Conservation (phyloP, 2,329 filamentous ascomycete genomes). For the Akanthomyces muscarius region DNA sequence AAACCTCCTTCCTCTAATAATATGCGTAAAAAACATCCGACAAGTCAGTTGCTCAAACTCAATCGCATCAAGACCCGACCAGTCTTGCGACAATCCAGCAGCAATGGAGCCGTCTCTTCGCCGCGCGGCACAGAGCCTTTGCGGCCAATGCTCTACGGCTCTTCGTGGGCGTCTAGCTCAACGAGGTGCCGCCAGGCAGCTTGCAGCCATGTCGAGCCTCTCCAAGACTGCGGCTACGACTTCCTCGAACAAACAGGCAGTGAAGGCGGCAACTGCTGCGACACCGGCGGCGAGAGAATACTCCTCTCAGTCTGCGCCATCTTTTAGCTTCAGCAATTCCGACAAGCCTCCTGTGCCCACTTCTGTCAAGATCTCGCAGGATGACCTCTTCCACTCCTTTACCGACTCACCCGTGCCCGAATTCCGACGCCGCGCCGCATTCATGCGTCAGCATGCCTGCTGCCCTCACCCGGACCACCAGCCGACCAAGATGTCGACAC, state of each 20-base stretch:
- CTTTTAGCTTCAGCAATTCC: conserved; percentile 15
- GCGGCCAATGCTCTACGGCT: conserved; percentile 38
- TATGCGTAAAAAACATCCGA: conserved; percentile 12
- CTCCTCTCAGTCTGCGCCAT: conserved; percentile 15
- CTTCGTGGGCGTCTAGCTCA: conserved; percentile 26
- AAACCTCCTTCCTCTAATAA: conserved; percentile 2
- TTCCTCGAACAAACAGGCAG: background rate
- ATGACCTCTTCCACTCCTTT: conserved; percentile 92
- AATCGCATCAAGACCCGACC: conserved; percentile 18
- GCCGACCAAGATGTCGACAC: conserved; percentile 64
- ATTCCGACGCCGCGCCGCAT: conserved; percentile 82
- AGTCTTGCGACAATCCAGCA: background rate
- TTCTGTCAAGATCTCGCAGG: conserved; percentile 50
- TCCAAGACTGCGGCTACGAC: conserved; percentile 1
- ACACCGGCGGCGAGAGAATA: conserved; percentile 6
- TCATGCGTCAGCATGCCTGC: conserved; percentile 88
- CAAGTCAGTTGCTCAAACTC: conserved; percentile 9
- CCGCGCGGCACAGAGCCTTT: conserved; percentile 37
- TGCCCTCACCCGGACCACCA: conserved; percentile 89
- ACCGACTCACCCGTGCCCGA: conserved; percentile 82
- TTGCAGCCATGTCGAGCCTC: conserved; percentile 13
- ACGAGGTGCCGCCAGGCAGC: conserved; percentile 6
- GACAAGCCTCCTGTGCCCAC: conserved; percentile 23
- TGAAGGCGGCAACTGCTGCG: background rate
- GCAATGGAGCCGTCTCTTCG: conserved; percentile 40